Evolutionary conservation across 345 rosid genomes (phyloP).

Genomic region (Kernera saxatilis): DNA sequence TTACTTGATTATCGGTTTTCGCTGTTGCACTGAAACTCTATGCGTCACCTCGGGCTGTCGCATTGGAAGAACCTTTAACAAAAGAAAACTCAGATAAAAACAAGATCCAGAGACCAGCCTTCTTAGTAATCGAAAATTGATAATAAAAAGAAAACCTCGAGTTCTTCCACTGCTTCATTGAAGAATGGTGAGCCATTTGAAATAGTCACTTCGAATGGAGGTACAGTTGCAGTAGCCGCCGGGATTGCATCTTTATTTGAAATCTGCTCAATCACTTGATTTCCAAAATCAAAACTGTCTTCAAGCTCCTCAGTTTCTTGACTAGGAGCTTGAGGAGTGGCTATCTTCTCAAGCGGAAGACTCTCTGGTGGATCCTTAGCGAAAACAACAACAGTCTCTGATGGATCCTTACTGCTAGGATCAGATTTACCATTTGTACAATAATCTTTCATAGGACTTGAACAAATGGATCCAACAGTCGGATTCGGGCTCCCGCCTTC

Average conservation of each 20-base stretch:
- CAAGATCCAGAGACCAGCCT: background rate
- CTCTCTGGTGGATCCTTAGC: constrained; percentile 57
- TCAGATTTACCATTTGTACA: constrained; percentile 34
- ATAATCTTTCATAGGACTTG: constrained; percentile 34
- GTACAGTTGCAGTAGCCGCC: constrained; percentile 19
- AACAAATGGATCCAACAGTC: constrained; percentile 37
- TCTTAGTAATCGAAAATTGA: constrained; percentile 2
- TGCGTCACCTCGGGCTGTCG: constrained; percentile 27
- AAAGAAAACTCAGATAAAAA: constrained; percentile 9
- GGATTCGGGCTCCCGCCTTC: constrained; percentile 41
- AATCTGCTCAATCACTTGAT: constrained; percentile 34
- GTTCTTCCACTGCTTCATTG: constrained; percentile 59
- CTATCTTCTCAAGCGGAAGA: constrained; percentile 54
- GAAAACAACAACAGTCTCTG: constrained; percentile 30
- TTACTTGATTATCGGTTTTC: constrained; percentile 82
- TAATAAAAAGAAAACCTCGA: constrained; percentile 54
- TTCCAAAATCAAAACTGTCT: constrained; percentile 44
- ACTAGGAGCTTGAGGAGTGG: constrained; percentile 41
- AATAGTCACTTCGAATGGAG: constrained; percentile 33
- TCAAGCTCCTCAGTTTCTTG: constrained; percentile 83
- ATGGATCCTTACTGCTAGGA: constrained; percentile 11
- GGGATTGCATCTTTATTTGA: constrained; percentile 27
- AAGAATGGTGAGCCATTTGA: constrained; percentile 31
- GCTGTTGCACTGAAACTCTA: constrained; percentile 39
- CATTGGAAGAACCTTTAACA: constrained; percentile 41